These are phyloP conservation scores for Antitrichia curtipendula DNA, from an alignment of 225 moss, liverwort and hornwort genomes.

Conservation along the genomic window DNA sequence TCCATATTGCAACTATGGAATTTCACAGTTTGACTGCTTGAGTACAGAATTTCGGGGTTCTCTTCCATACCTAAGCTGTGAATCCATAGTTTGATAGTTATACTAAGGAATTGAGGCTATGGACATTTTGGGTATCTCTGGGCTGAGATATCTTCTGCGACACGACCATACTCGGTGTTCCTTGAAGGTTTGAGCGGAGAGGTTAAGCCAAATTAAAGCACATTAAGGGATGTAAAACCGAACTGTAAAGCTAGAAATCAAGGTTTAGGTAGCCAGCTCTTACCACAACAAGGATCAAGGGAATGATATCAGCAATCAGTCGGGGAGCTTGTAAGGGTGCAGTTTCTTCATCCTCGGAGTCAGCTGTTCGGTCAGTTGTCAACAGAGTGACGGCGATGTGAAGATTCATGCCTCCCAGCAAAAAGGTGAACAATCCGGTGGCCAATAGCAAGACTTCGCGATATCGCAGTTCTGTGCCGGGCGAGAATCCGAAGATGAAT, in stretches of 20 bases:
- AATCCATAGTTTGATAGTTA: neutral
- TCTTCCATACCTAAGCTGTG: neutral
- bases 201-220: neutral
- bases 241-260: neutral
- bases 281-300: slow-evolving; percentile 41
- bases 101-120: neutral
- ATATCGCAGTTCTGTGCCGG: slow-evolving; percentile 55
- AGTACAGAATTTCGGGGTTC: too few species aligned
- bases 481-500: slow-evolving; percentile 66
- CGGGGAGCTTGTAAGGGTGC: neutral
- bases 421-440: slow-evolving; percentile 24
- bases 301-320: slow-evolving; percentile 13
- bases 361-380: neutral
- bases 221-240: neutral
- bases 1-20: neutral
- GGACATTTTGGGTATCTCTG: neutral
- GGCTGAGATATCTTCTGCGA: neutral
- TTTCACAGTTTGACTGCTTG: neutral
- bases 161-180: neutral
- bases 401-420: slow-evolving; percentile 53
- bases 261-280: neutral
- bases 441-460: slow-evolving; percentile 55
- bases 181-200: neutral
- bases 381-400: slow-evolving; percentile 26
- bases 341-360: neutral